phyloP scores from a whole-genome alignment of 1,284 basidiomycete genomes.

The Microbotryum scabiosae region DNA sequence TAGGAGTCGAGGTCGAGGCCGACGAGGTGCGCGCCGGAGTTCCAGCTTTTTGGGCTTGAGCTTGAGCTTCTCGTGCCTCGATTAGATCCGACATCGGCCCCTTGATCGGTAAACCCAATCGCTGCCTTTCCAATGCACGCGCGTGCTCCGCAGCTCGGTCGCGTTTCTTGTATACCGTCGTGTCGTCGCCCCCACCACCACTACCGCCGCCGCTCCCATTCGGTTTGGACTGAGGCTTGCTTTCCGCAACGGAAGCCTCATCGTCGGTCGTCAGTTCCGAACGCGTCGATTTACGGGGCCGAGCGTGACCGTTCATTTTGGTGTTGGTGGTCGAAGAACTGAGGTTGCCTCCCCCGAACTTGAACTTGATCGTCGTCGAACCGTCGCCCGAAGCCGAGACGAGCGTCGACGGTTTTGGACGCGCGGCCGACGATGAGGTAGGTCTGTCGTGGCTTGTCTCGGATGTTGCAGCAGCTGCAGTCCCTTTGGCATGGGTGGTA shows the following conservation, averaged over 20 bases:
- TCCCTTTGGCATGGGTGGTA: background rate
- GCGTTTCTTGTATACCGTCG: constrained; percentile 3
- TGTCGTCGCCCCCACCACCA: too few relatives aligned
- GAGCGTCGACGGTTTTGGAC: constrained; percentile 9
- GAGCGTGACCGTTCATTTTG: too few relatives aligned
- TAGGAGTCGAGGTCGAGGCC: too few relatives aligned
- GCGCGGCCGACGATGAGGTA: background rate
- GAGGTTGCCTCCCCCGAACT: constrained; percentile 6
- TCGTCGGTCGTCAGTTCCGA: too few relatives aligned
- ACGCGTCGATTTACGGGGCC: too few relatives aligned
- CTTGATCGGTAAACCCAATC: constrained; percentile 3
- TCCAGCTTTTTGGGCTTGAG: too few relatives aligned
- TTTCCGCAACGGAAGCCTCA: background rate
- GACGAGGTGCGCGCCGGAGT: too few relatives aligned
- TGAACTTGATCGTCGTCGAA: constrained; percentile 18
- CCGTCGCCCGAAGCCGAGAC: constrained; percentile 11
- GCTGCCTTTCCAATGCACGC: constrained; percentile 7
- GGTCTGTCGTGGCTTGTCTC: background rate
- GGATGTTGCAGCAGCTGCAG: background rate
- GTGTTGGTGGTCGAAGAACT: too few relatives aligned
- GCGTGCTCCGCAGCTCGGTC: constrained; percentile 15
- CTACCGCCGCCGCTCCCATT: too few relatives aligned
- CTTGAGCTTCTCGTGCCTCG: too few relatives aligned
- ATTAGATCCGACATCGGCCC: too few relatives aligned
- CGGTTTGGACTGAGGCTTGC: too few relatives aligned